Evolutionary conservation across 202 grass and related monocot genomes (phyloP).

Genomic region (Digitaria exilis): DNA sequence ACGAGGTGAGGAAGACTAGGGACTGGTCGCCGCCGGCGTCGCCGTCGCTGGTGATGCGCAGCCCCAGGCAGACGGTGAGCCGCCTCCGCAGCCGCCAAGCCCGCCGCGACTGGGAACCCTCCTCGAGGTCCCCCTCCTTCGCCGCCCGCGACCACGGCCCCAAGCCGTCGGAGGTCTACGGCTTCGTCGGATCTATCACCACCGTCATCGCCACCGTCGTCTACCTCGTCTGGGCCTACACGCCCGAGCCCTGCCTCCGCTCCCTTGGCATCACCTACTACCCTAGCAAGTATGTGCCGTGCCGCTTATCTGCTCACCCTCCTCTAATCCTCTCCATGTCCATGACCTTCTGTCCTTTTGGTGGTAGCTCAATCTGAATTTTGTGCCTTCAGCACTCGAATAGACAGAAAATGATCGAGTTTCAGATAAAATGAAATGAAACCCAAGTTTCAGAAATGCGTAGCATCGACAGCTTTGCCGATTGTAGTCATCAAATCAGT

Average conservation of each 20-base stretch:
- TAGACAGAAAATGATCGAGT: background rate
- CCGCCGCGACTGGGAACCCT: background rate
- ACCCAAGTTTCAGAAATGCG: background rate
- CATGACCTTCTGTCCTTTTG: background rate
- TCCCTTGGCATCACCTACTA: constrained; percentile 78
- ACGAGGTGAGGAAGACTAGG: background rate
- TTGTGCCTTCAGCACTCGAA: background rate
- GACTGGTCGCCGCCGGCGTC: constrained; percentile 46
- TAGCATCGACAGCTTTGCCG: background rate
- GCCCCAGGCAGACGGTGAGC: constrained; percentile 62
- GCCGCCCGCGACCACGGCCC: constrained; percentile 55
- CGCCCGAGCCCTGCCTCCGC: background rate
- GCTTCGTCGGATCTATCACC: constrained; percentile 91
- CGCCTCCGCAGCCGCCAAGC: constrained; percentile 51
- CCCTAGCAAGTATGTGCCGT: constrained; percentile 59
- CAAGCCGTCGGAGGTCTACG: constrained; percentile 89
- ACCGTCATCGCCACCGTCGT: constrained; percentile 68
- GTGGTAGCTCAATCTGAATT: background rate
- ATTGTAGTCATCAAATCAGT: background rate
- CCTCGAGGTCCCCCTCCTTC: background rate
- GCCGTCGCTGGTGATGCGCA: constrained; percentile 65
- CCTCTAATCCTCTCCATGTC: background rate
- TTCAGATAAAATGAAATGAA: background rate
- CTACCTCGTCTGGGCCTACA: constrained; percentile 58
- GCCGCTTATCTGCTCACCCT: background rate